Evolutionary conservation across 164 flowering plant species (phyloP).

Genomic region (Annona squamosa): DNA sequence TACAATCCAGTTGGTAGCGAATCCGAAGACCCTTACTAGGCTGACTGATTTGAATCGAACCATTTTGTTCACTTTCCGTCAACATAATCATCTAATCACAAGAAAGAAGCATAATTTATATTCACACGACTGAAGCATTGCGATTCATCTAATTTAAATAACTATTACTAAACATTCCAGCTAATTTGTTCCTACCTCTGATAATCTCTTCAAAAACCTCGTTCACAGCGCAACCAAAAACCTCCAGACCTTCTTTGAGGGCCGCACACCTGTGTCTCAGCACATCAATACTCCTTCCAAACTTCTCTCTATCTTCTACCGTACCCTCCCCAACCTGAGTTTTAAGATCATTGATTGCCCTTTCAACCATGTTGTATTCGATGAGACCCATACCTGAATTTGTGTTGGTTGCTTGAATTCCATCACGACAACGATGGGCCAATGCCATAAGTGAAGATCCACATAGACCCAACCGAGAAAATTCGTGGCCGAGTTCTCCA

Average conservation of each 20-base stretch:
- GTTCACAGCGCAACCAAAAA: conserved; percentile 15
- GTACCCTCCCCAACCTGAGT: conserved; percentile 6
- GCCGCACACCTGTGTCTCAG: conserved; percentile 10
- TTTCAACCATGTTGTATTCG: conserved; percentile 16
- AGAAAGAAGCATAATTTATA: neutral
- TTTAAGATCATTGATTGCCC: conserved; percentile 11
- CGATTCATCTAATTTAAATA: neutral
- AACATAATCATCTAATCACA: neutral
- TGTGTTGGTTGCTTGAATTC: neutral
- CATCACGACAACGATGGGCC: neutral
- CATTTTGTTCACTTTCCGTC: neutral
- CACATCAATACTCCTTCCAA: conserved; percentile 11
- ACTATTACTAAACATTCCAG: conserved; percentile 4
- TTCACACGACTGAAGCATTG: neutral
- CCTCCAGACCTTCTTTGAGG: conserved; percentile 18
- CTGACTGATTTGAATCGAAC: too few relatives aligned
- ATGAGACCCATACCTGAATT: neutral
- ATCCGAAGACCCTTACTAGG: too few relatives aligned
- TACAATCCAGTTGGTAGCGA: too few relatives aligned
- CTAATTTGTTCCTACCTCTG: conserved; percentile 18
- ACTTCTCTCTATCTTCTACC: conserved; percentile 9
- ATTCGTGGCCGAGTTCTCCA: neutral
- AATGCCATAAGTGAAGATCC: conserved; percentile 9
- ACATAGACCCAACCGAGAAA: conserved; percentile 4
- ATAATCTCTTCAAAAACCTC: conserved; percentile 21